Evolutionary conservation across 2,329 filamentous ascomycete species (phyloP).

Genomic region (Podosphaera aphanis): DNA sequence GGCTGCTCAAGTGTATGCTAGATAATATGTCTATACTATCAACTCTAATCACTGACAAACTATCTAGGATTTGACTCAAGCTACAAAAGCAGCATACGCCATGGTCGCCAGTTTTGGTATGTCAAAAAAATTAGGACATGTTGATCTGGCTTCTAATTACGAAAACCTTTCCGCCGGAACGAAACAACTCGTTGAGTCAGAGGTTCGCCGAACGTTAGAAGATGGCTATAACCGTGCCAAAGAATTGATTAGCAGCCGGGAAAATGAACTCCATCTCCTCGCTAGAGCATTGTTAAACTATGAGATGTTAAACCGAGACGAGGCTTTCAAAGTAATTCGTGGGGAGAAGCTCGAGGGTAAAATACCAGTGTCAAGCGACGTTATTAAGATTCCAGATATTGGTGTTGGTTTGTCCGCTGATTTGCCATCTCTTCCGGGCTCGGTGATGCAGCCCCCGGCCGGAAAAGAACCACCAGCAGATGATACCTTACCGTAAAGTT

Average conservation of each 20-base stretch:
- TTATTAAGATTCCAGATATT: slow-evolving; percentile 41
- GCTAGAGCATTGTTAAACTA: slow-evolving; percentile 83
- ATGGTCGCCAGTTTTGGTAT: slow-evolving; percentile 85
- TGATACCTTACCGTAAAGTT: slow-evolving; percentile 9
- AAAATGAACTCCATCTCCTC: slow-evolving; percentile 67
- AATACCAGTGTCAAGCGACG: slow-evolving; percentile 32
- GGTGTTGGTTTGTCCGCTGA: slow-evolving; percentile 1
- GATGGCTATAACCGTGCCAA: slow-evolving; percentile 56
- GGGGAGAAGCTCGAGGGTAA: slow-evolving; percentile 62
- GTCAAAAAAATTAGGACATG: slow-evolving; percentile 67
- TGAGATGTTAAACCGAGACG: slow-evolving; percentile 70
- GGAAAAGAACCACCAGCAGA: slow-evolving; percentile 10
- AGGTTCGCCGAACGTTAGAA: slow-evolving; percentile 67
- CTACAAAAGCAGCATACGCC: slow-evolving; percentile 59
- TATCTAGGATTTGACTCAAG: slow-evolving; percentile 52
- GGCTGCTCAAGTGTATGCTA: slow-evolving; percentile 26
- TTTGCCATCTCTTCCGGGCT: slow-evolving; percentile 10
- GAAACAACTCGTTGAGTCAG: slow-evolving; percentile 62
- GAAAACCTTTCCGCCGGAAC: slow-evolving; percentile 64
- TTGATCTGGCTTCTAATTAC: slow-evolving; percentile 69
- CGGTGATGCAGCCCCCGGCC: slow-evolving; percentile 6
- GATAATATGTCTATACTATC: background rate
- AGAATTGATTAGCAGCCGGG: slow-evolving; percentile 46
- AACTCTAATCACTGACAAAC: slow-evolving; percentile 10
- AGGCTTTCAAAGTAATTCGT: slow-evolving; percentile 73